Percentiles rank a stretch among this genome's conserved stretches.
Conservation (phyloP, 805 yeast species). For the Myxozyma neglecta region DNA sequence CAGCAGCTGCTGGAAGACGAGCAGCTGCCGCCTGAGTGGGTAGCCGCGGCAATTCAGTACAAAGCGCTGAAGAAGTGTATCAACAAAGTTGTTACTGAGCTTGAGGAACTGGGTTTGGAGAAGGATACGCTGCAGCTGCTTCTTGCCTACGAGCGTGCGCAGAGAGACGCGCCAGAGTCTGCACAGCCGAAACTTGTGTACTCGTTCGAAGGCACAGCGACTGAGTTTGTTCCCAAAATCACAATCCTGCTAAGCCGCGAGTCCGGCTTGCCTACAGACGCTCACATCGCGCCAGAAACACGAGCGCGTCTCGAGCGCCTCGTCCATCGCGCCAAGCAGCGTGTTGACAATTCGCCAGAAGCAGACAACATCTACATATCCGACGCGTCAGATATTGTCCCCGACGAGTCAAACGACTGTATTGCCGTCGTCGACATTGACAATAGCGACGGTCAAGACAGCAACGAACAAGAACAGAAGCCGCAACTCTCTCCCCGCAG, state of each 20-base stretch:
- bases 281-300: constrained; percentile 24
- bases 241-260: constrained; percentile 32
- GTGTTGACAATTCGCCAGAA: constrained; percentile 2
- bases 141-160: constrained; percentile 34
- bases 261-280: constrained; percentile 29
- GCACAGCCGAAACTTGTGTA: constrained; percentile 25
- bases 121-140: constrained; percentile 43
- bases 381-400: neutral
- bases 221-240: constrained; percentile 36
- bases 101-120: constrained; percentile 57
- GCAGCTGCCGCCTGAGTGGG: constrained; percentile 67
- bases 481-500: neutral
- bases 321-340: constrained; percentile 16
- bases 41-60: constrained; percentile 66
- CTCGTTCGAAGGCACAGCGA: constrained; percentile 32
- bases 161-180: constrained; percentile 3
- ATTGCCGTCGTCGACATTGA: neutral
- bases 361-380: constrained; percentile 1
- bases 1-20: constrained; percentile 63
- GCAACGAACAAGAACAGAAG: neutral
- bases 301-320: constrained; percentile 17
- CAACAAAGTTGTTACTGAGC: constrained; percentile 62
- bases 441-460: neutral
- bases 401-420: constrained; percentile 2
- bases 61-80: constrained; percentile 69